These are phyloP conservation scores for Pichia norvegensis DNA, from an alignment of 1,139 yeast genomes.

Conservation along the genomic window DNA sequence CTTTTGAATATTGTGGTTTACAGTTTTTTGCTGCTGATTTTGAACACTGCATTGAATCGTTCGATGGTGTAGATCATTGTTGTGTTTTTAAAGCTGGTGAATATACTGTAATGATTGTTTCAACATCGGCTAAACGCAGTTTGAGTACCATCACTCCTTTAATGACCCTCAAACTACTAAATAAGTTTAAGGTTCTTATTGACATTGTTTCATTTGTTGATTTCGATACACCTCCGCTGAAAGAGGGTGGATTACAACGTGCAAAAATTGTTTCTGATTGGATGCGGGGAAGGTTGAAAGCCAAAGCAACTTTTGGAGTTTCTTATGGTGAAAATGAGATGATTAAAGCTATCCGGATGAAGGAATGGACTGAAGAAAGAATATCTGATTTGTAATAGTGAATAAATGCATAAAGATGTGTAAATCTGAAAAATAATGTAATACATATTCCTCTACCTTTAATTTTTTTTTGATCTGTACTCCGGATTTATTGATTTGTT, in stretches of 20 bases:
- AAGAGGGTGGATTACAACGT: conserved; percentile 71
- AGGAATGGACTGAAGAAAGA: conserved; percentile 15
- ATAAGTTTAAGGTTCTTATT: conserved; percentile 76
- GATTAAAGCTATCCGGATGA: conserved; percentile 20
- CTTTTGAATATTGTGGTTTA: conserved; percentile 85
- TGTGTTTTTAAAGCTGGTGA: conserved; percentile 74
- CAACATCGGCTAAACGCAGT: conserved; percentile 31
- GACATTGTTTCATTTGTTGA: conserved; percentile 80
- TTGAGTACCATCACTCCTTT: conserved; percentile 77
- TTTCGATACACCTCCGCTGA: conserved; percentile 59
- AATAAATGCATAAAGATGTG: background rate
- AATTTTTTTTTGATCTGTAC: too few relatives aligned
- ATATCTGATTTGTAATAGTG: conserved; percentile 1
- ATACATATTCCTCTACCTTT: too few relatives aligned
- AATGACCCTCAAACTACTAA: conserved; percentile 68
- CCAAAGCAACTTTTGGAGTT: conserved; percentile 38
- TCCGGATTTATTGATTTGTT: too few relatives aligned
- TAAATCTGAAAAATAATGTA: too few relatives aligned
- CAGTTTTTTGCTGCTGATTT: conserved; percentile 86
- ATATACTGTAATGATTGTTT: conserved; percentile 71
- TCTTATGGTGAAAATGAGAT: conserved; percentile 62
- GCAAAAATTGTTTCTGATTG: conserved; percentile 53
- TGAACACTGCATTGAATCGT: conserved; percentile 62
- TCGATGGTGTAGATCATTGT: conserved; percentile 13
- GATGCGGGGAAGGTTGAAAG: conserved; percentile 38